Evolutionary conservation across 139 green algal species (phyloP).

Genomic region (Zygnema circumcarinatum): DNA sequence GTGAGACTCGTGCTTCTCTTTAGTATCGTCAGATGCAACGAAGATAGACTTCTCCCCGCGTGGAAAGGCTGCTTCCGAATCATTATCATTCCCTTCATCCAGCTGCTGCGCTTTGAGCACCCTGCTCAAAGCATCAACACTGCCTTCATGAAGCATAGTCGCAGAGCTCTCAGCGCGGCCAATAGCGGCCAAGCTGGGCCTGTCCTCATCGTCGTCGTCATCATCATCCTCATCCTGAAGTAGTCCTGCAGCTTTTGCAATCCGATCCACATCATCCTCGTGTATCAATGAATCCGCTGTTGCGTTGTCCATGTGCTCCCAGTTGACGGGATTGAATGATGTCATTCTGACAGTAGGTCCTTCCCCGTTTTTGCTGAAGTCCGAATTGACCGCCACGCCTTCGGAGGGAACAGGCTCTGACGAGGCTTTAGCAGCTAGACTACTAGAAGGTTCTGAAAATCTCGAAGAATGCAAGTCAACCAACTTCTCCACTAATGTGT

Average conservation of each 20-base stretch:
- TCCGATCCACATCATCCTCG: background rate
- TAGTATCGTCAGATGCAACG: background rate
- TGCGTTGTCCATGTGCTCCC: background rate
- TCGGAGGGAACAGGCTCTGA: background rate
- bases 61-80: background rate
- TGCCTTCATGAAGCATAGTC: background rate
- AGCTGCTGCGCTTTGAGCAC: background rate
- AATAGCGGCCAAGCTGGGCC: background rate
- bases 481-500: conserved; percentile 79
- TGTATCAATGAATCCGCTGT: background rate
- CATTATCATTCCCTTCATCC: background rate
- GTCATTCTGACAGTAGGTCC: background rate
- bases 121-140: background rate
- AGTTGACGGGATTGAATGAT: background rate
- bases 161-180: background rate
- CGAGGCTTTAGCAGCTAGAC: background rate
- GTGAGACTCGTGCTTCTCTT: background rate
- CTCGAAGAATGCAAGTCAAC: conserved; percentile 66
- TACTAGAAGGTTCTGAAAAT: conserved; percentile 9
- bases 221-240: background rate
- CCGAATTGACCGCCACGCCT: background rate
- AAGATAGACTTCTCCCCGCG: background rate
- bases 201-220: background rate
- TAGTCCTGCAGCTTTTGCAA: background rate
- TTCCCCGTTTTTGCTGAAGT: background rate